phyloP scores from a whole-genome alignment of 345 rosid genomes.

The Nasturtium officinale region DNA sequence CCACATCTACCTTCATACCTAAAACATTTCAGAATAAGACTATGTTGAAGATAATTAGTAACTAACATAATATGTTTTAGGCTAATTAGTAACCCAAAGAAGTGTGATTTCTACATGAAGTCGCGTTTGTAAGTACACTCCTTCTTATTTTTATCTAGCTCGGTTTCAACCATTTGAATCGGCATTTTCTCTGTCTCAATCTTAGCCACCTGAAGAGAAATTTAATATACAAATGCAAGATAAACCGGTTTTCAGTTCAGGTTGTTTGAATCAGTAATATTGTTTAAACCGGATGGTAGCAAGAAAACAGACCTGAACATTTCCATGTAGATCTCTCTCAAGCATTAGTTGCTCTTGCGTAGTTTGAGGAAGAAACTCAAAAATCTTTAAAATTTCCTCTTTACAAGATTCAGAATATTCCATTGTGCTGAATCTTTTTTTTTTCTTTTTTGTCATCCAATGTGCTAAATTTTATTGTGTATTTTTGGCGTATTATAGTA shows the following conservation, averaged over 20 bases:
- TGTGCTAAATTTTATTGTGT: background rate
- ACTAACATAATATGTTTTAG: background rate
- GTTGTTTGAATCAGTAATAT: background rate
- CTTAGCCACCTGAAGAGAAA: conserved; percentile 71
- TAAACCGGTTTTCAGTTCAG: background rate
- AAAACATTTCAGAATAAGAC: conserved; percentile 22
- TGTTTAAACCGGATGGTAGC: background rate
- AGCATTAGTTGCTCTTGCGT: conserved; percentile 94
- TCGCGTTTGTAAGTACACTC: conserved; percentile 62
- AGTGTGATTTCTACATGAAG: conserved; percentile 91
- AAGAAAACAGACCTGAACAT: conserved; percentile 73
- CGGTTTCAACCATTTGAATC: conserved; percentile 97
- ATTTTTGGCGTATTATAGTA: too few relatives aligned
- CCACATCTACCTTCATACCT: conserved; percentile 99
- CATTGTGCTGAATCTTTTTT: background rate
- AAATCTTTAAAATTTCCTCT: conserved; percentile 63
- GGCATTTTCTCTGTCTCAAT: conserved; percentile 99
- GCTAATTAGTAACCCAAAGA: conserved; percentile 69
- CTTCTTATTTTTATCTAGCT: conserved; percentile 80
- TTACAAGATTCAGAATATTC: conserved; percentile 34
- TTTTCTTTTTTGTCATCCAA: background rate
- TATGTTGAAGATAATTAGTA: conserved; percentile 10
- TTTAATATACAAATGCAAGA: background rate
- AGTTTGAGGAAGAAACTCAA: conserved; percentile 79
- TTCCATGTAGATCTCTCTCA: conserved; percentile 99